Conservation (phyloP, 306 rosid species). For the Castanopsis chinensis region DNA sequence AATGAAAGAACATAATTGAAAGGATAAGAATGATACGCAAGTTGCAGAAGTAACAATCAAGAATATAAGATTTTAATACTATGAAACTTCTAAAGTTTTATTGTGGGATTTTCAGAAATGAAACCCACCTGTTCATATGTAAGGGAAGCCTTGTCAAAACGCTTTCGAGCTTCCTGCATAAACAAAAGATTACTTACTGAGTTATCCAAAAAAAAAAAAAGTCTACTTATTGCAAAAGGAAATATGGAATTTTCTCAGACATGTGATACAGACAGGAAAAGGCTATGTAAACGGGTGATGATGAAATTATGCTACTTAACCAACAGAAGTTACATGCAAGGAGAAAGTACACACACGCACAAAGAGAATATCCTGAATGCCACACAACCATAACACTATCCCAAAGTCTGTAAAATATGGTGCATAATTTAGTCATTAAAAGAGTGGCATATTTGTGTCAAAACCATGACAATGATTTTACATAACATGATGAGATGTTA, state of each 20-base stretch:
- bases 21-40: neutral
- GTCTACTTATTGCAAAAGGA: constrained; percentile 20
- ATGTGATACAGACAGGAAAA: constrained; percentile 15
- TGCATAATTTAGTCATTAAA: neutral
- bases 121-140: constrained; percentile 68
- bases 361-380: neutral
- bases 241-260: neutral
- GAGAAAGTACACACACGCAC: neutral
- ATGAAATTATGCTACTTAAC: neutral
- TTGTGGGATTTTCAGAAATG: constrained; percentile 12
- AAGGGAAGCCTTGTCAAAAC: constrained; percentile 73
- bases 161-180: constrained; percentile 86
- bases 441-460: neutral
- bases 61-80: constrained; percentile 3
- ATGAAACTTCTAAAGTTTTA: constrained; percentile 5
- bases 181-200: constrained; percentile 23
- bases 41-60: constrained; percentile 17
- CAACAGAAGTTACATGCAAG: neutral
- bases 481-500: neutral
- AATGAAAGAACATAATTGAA: neutral
- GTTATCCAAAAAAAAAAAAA: neutral
- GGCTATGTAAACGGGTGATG: neutral
- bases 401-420: neutral
- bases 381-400: neutral
- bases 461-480: neutral